Base-by-base conservation (phyloP, 805 yeast genomes). In the Yarrowia alimentaria region DNA sequence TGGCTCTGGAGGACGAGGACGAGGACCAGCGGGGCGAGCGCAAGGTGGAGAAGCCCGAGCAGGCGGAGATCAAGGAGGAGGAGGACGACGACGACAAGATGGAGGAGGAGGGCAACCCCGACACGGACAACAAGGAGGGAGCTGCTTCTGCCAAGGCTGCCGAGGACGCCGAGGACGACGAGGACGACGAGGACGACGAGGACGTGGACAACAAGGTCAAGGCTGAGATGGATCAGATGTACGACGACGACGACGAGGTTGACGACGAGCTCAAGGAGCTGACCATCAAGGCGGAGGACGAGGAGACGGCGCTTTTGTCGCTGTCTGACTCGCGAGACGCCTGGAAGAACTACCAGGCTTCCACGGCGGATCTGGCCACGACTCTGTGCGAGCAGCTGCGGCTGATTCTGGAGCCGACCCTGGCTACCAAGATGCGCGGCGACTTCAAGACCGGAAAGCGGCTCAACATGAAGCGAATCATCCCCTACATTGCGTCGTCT, bases 381-480 rank as follows among this genome's bases (percentile, higher is more conserved):
- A 81, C 87, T 14, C 73, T 93, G 31, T 83, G 95, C 64, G 99
- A 93, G 68, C 99, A 93, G 66, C 73, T 93, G 54, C 75, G 99
- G 31, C 76, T 93, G 56, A 93, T 93, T 62, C 71, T 93, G 57
- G 98, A 90, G 64, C 99, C 99, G 4, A 93, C 99, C 0, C 71
- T 86, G 54, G 94, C 97, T n/a, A 91, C 98, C 3, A 93, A 93
- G 65, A 72, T 93, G 53, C 80, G 78, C 56, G 99, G 99, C 63
- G 99, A 93, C 65, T 93, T 88, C 69, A 89, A 90, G 68, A 90
- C 97, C 1, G 99, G 99, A 66, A 93, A 93, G 66, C 76, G 99
- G 58, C 77, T 93, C 61, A 93, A 93, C 68, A 90, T 93, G 98
- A 93, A 91, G 73, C 77, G 97, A 58, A 93, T 93, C 61, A 93